Percentiles rank a stretch among this genome's conserved stretches.
phyloP scores from a whole-genome alignment of 2,329 filamentous ascomycete species.

The Alternaria incomplexa region DNA sequence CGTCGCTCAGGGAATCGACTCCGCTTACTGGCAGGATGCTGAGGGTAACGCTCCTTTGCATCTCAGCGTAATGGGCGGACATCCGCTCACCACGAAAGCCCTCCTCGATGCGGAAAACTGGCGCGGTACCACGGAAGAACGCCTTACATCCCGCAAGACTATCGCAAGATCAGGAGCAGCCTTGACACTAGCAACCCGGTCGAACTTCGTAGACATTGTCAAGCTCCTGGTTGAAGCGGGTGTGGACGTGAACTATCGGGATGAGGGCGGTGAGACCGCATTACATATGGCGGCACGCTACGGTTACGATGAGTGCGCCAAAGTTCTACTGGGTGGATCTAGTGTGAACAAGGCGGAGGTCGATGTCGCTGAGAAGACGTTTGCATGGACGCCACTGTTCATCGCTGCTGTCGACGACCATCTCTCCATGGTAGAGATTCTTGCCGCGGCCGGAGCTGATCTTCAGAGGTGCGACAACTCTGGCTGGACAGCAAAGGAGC shows the following conservation, averaged over 20 bases:
- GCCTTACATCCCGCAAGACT: conserved; percentile 68
- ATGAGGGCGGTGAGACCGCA: conserved; percentile 87
- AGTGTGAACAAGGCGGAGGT: conserved; percentile 74
- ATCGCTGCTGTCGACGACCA: conserved; percentile 91
- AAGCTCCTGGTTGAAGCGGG: conserved; percentile 86
- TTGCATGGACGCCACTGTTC: conserved; percentile 94
- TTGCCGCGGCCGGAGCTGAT: conserved; percentile 80
- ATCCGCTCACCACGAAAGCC: conserved; percentile 81
- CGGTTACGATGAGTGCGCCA: conserved; percentile 81
- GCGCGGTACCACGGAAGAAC: conserved; percentile 68
- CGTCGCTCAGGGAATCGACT: conserved; percentile 84
- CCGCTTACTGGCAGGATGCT: conserved; percentile 85
- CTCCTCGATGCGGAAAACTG: conserved; percentile 82
- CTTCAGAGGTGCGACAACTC: conserved; percentile 78
- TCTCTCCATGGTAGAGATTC: conserved; percentile 72
- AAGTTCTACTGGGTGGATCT: conserved; percentile 74
- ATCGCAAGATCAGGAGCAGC: conserved; percentile 87
- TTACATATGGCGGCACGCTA: conserved; percentile 91
- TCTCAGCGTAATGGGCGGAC: conserved; percentile 88
- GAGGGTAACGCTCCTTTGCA: conserved; percentile 92
- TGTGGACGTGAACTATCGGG: conserved; percentile 91
- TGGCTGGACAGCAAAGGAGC: conserved; percentile 93
- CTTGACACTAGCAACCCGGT: conserved; percentile 83
- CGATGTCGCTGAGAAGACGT: conserved; percentile 80
- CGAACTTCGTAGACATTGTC: conserved; percentile 84